Base-by-base conservation (phyloP, 495 filamentous ascomycete genomes). In the Neurospora tetraspora region DNA sequence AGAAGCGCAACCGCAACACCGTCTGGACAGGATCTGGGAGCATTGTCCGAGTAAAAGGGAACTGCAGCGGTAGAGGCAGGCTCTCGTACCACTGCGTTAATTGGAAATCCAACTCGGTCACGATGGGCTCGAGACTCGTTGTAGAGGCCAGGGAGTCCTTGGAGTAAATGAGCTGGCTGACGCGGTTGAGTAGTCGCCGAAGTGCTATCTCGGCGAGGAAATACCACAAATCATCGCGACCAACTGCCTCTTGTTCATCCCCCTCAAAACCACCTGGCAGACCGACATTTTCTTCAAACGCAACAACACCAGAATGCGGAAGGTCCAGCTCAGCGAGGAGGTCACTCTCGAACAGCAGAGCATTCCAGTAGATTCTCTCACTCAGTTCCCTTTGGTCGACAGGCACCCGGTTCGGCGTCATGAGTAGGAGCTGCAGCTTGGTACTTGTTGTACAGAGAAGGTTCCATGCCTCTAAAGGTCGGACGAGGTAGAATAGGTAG, bases 1-100 rank as follows among this genome's bases (percentile, higher is more conserved):
- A 93, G 83, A 93, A 95, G 43, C 92, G 89, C 75, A 94, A 82
- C 61, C 92, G 83, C 36, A 94, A 80, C 68, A 94, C 92, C 27
- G 92, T 94, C 80, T 95, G 92, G 40, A 93, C 88, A 23, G 91
- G 88, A 78, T 93, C 90, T 72, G 88, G 84, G 36, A 92, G 83
- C 73, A 90, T 87, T 3, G 86, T 79, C 65, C 87, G 83, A 53
- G 86, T 88, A 75, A 91, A 90, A 37, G 92, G 92, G 79, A 94
- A 94, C 75, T 92, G 91, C 70, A 95, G 85, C 10, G 92, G 86
- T 69, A 88, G 77, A 11, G 92, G 92, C 40, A 94, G 84, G 76
- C 87, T 90, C 74, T 93, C 91, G 80, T 95, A 94, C 92, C 92
- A 95, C 77, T 94, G 92, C 38, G 89, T 91, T 45, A 94, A 85